phyloP scores from a whole-genome alignment of 169 alveolate species.

The Eimeria sp. region DNA sequence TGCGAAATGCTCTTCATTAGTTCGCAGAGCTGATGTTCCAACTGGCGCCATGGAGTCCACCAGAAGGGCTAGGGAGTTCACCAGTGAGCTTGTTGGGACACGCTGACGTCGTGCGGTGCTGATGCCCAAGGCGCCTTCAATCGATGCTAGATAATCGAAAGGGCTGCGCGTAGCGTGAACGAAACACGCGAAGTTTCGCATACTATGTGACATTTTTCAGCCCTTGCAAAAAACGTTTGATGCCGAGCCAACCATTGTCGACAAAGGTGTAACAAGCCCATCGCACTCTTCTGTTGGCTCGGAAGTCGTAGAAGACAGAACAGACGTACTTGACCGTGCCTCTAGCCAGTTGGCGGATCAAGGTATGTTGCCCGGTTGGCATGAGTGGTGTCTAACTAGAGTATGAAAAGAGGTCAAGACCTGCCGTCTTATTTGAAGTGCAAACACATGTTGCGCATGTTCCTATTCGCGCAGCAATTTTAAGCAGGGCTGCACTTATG shows the following conservation, averaged over 20 bases:
- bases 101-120: background rate
- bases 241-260: background rate
- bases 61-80: background rate
- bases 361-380: background rate
- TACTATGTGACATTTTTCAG: constrained; percentile 6
- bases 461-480: background rate
- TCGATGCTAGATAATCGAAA: background rate
- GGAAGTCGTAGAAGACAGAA: background rate
- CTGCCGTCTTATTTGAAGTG: background rate
- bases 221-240: constrained; percentile 40
- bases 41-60: constrained; percentile 1
- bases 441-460: background rate
- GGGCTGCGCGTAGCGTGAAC: background rate
- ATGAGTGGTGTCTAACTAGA: background rate
- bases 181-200: background rate
- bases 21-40: constrained; percentile 65
- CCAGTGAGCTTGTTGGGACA: background rate
- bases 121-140: background rate
- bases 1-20: constrained; percentile 27
- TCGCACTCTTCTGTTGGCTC: background rate
- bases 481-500: constrained; percentile 59
- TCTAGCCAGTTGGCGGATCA: constrained; percentile 47
- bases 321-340: background rate
- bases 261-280: background rate
- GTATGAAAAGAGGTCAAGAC: background rate